A percentile compares a stretch with the other conserved stretches of the same genome.
phyloP scores from a whole-genome alignment of 805 yeast genomes.

The Candida glaebosa region DNA sequence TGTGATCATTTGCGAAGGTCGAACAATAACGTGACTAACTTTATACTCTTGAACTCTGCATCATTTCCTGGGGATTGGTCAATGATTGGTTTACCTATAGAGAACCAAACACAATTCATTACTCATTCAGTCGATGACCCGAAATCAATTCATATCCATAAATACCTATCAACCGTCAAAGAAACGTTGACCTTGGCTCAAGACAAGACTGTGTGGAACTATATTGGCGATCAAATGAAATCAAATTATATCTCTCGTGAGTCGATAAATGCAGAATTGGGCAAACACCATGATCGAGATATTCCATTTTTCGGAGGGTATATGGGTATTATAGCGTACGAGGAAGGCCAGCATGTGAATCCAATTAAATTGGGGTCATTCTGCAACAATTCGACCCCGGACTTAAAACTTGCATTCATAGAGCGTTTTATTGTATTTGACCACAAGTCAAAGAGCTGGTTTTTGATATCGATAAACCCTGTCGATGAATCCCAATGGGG shows the following conservation, averaged over 20 bases:
- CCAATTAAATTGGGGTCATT: constrained; percentile 32
- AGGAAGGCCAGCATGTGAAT: constrained; percentile 62
- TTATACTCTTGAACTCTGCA: constrained; percentile 71
- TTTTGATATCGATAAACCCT: constrained; percentile 48
- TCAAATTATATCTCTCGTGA: constrained; percentile 27
- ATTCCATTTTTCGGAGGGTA: constrained; percentile 91
- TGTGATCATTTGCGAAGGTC: constrained; percentile 43
- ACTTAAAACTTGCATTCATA: constrained; percentile 68
- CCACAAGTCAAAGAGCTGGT: constrained; percentile 42
- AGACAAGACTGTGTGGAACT: constrained; percentile 47
- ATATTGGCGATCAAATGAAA: constrained; percentile 47
- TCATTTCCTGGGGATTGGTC: constrained; percentile 86
- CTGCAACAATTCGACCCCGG: constrained; percentile 48
- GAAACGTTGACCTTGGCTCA: constrained; percentile 5
- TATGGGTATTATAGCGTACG: constrained; percentile 83
- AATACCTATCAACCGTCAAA: constrained; percentile 20
- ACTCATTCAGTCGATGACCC: constrained; percentile 57
- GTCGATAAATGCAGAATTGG: constrained; percentile 17
- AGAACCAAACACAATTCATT: constrained; percentile 42
- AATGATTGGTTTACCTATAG: constrained; percentile 69
- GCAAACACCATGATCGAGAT: constrained; percentile 18
- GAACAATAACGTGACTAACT: constrained; percentile 35
- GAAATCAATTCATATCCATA: constrained; percentile 19
- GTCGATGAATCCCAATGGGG: constrained; percentile 37
- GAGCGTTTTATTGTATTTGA: constrained; percentile 62